A percentile compares a stretch with the other conserved stretches of the same genome.
Conservation (phyloP, 1,139 yeast genomes). For the Geotrichum bryndzae region DNA sequence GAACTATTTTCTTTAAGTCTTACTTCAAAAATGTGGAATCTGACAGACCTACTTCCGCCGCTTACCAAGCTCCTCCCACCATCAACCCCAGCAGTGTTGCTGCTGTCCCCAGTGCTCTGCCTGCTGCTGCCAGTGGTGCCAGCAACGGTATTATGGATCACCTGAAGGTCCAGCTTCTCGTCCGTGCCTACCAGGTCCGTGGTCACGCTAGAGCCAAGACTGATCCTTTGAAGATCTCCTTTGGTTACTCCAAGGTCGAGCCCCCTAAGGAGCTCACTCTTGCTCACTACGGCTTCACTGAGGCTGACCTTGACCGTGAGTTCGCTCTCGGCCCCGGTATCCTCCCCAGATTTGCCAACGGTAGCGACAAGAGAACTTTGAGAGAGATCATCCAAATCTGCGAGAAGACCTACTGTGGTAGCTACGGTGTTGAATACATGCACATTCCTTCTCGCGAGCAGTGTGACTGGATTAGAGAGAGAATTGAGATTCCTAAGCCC, state of each 20-base stretch:
- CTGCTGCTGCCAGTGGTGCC: constrained; percentile 26
- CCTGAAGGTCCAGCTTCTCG: constrained; percentile 90
- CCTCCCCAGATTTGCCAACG: constrained; percentile 76
- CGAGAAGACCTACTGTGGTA: constrained; percentile 79
- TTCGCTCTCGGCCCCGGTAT: constrained; percentile 97
- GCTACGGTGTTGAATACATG: constrained; percentile 91
- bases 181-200: constrained; percentile 97
- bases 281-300: constrained; percentile 87
- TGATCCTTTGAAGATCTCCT: constrained; percentile 88
- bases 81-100: constrained; percentile 70
- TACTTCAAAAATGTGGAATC: constrained; percentile 86
- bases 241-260: constrained; percentile 56
- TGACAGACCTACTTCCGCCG: constrained; percentile 59
- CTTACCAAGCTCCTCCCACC: constrained; percentile 88
- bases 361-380: constrained; percentile 49
- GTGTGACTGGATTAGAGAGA: constrained; percentile 97
- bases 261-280: constrained; percentile 82
- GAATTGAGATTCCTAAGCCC: constrained; percentile 89
- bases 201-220: constrained; percentile 95
- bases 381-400: constrained; percentile 72
- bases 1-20: constrained; percentile 36
- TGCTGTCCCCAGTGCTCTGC: constrained; percentile 51
- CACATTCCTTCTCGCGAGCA: constrained; percentile 93
- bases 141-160: constrained; percentile 67
- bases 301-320: constrained; percentile 73